Conservation (phyloP, 495 filamentous ascomycete species). For the Daldinia loculata region DNA sequence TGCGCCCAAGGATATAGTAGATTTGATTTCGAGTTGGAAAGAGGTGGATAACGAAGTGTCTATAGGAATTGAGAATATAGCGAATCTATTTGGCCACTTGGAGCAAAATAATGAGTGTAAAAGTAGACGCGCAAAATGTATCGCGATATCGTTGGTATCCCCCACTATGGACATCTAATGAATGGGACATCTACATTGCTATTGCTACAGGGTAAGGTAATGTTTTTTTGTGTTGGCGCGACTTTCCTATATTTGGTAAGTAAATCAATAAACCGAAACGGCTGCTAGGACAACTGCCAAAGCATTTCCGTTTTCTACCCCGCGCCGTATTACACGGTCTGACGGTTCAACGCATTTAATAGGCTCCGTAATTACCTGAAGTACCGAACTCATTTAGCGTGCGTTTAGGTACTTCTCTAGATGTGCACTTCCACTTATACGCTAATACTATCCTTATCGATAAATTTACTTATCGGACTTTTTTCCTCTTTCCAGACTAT, state of each 20-base stretch:
- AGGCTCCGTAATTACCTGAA: neutral
- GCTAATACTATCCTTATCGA: constrained; percentile 18
- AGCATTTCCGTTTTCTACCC: neutral
- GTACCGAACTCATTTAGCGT: neutral
- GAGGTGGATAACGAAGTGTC: neutral
- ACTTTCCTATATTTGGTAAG: constrained; percentile 2
- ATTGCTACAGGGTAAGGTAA: neutral
- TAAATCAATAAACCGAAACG: constrained; percentile 31
- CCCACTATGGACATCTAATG: neutral
- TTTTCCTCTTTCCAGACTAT: constrained; percentile 6
- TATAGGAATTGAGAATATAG: neutral
- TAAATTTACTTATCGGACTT: constrained; percentile 18
- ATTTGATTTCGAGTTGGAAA: neutral
- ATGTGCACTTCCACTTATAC: neutral
- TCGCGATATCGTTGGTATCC: constrained; percentile 15
- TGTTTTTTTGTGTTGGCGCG: constrained; percentile 3
- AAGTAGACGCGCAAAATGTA: constrained; percentile 3
- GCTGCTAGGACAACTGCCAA: constrained; percentile 37
- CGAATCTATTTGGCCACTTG: neutral
- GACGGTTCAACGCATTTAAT: neutral
- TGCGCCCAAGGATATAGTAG: neutral
- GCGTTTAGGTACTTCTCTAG: neutral
- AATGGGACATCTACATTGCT: neutral
- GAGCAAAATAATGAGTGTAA: neutral
- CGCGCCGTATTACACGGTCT: neutral